phyloP scores from a whole-genome alignment of 345 rosid species.

The Adansonia digitata region DNA sequence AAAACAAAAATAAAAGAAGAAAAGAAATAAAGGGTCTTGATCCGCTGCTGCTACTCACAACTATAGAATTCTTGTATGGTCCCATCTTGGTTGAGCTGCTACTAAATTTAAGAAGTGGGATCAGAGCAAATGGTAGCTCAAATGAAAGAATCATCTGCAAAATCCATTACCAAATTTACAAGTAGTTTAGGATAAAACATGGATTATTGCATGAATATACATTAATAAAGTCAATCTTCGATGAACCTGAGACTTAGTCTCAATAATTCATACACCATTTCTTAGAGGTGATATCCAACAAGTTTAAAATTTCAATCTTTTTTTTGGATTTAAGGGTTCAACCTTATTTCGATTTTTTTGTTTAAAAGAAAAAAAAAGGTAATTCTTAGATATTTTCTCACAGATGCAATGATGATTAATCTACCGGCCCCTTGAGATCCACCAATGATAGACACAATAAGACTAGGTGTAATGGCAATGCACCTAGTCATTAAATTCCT shows the following conservation, averaged over 20 bases:
- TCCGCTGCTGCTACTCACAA: constrained; percentile 34
- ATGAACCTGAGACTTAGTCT: too few species aligned
- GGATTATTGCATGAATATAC: background rate
- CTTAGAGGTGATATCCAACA: too few species aligned
- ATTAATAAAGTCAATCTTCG: background rate
- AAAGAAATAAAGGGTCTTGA: background rate
- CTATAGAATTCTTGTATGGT: constrained; percentile 53
- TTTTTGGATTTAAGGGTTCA: too few species aligned
- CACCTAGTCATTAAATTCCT: constrained; percentile 55
- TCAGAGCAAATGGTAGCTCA: constrained; percentile 63
- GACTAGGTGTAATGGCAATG: constrained; percentile 59
- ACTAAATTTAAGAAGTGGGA: constrained; percentile 70
- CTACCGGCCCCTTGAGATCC: constrained; percentile 56
- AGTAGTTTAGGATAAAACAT: background rate
- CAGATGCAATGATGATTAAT: constrained; percentile 64
- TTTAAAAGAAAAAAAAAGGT: too few species aligned
- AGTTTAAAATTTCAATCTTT: too few species aligned
- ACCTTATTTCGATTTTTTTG: too few species aligned
- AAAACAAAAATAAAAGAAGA: background rate
- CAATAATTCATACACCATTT: too few species aligned
- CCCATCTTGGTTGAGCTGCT: constrained; percentile 65
- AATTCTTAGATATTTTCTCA: constrained; percentile 6
- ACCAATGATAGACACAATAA: constrained; percentile 46
- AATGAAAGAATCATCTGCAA: constrained; percentile 66
- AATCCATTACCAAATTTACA: background rate